Base-by-base conservation (phyloP, 805 yeast species). In the Nakazawaea anatomiae region DNA sequence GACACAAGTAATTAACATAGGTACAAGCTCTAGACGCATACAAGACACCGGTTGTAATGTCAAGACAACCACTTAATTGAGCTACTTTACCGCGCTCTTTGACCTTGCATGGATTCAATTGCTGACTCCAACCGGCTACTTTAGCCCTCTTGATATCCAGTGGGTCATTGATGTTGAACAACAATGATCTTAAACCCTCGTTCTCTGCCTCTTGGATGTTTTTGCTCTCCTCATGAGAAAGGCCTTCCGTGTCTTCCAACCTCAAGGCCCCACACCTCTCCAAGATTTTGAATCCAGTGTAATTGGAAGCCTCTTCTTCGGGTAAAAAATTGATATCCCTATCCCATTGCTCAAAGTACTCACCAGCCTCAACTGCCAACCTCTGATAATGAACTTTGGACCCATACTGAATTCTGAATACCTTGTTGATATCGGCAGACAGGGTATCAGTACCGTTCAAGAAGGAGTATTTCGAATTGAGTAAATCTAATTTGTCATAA, bases 361-460 rank as follows among this genome's bases (percentile, higher is more conserved):
- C 60, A 18, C 59, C 59, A 1, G 65, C 64, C 51, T 62, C 46
- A 39, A 60, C 55, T 5, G 68, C 67, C 41, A 64, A 55, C 44
- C 61, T 59, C 46, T 60, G 64, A 53, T 70, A 71, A 47, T 66
- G 69, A 12, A 57, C 60, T 47, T 70, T 64, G n/a, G 66, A 67
- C 1, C 64, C 73, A 49, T 72, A 72, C 10, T 64, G 66, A 8
- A 70, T 69, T 50, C 75, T 58, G 52, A 71, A 67, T 30, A 68
- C 55, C 53, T 72, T 72, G 59, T 70, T 70, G 54, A 70, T 62
- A 52, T 72, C 76, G 4, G 69, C 66, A 1, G 72, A 67, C 32
- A 75, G 73, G 10, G 69, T 65, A 55, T 69, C 74, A 14, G 71
- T 67, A 9, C 75, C 76, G 36, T 64, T 52, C 47, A 68, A 61